These are phyloP conservation scores for Ceratobasidium theobromae DNA, from an alignment of 1,284 basidiomycete genomes.

Conservation along the genomic window DNA sequence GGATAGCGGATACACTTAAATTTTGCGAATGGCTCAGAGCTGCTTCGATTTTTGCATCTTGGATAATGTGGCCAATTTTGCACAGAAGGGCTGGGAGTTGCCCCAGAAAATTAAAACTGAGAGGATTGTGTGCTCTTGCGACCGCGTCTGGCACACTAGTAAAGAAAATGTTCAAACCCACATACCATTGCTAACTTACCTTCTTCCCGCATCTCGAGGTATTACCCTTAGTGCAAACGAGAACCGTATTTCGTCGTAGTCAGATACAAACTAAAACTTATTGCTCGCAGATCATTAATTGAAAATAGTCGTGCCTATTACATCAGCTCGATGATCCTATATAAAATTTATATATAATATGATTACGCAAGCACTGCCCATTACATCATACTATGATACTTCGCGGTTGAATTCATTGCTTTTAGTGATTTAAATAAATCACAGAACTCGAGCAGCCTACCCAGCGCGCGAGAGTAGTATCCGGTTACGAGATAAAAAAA, in stretches of 20 bases:
- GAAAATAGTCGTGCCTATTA: not conserved
- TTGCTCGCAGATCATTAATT: not conserved
- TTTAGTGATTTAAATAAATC: no score
- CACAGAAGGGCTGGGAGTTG: conserved; percentile 15
- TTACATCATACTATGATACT: no score
- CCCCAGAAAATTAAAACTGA: conserved; percentile 20
- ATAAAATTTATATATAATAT: no score
- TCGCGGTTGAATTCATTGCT: no score
- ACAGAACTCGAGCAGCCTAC: no score
- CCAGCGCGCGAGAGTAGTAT: no score
- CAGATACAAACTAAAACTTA: conserved; percentile 3
- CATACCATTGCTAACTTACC: not conserved
- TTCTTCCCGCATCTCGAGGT: conserved; percentile 3
- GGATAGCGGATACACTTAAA: conserved; percentile 21
- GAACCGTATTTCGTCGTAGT: conserved; percentile 20
- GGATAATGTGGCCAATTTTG: not conserved
- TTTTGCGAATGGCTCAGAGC: conserved; percentile 20
- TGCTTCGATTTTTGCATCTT: conserved; percentile 11
- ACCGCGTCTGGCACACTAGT: conserved; percentile 7
- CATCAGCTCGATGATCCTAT: not conserved
- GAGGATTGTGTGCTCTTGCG: not conserved
- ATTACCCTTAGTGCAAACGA: not conserved
- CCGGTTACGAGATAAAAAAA: no score
- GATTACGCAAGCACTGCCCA: no score
- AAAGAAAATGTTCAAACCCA: not conserved